A percentile compares a stretch with the other conserved stretches of the same genome.
Evolutionary conservation across 257 asterid species (phyloP).

Genomic region (Scutellaria baicalensis): DNA sequence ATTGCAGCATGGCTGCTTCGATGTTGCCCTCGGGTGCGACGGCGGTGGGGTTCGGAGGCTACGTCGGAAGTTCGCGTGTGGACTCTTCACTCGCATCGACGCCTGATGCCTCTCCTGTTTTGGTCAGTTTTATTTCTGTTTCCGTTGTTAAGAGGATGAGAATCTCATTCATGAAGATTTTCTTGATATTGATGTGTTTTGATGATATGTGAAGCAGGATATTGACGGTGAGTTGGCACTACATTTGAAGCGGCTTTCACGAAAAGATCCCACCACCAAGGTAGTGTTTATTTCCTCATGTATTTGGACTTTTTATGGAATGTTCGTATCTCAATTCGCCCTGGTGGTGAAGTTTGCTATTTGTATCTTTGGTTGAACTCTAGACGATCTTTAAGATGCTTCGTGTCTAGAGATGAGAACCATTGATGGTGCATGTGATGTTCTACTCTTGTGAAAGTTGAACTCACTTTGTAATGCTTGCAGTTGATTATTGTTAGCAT

Average conservation of each 20-base stretch:
- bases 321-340: neutral
- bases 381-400: neutral
- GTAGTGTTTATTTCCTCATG: slow-evolving; percentile 23
- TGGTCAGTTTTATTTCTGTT: slow-evolving; percentile 32
- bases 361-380: neutral
- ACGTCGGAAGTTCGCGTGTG: slow-evolving; percentile 82
- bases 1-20: slow-evolving; percentile 83
- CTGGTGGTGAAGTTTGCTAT: neutral
- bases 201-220: slow-evolving; percentile 36
- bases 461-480: neutral
- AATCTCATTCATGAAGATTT: neutral
- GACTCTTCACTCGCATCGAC: slow-evolving; percentile 50
- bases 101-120: slow-evolving; percentile 46
- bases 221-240: slow-evolving; percentile 81
- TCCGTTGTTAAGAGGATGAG: neutral
- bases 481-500: neutral
- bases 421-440: neutral
- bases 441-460: neutral
- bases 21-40: slow-evolving; percentile 73
- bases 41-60: slow-evolving; percentile 89
- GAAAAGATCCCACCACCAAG: slow-evolving; percentile 95
- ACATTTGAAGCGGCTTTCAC: slow-evolving; percentile 87
- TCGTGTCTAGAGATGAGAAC: neutral
- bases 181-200: neutral
- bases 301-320: slow-evolving; percentile 3